Conservation (phyloP, 2,329 filamentous ascomycete species). For the Scedosporium minutisporum region DNA sequence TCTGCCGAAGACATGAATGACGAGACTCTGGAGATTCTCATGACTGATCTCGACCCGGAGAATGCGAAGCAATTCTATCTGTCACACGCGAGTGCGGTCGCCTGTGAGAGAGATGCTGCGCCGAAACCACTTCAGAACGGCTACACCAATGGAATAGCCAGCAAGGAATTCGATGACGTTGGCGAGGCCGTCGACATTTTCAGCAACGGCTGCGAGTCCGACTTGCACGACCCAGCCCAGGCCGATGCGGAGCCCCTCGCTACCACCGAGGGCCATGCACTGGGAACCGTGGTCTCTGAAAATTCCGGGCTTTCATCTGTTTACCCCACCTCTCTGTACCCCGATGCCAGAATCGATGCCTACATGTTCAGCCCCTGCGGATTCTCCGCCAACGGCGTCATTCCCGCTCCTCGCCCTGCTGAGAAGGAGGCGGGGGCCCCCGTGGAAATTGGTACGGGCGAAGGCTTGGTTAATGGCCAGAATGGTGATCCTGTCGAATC, state of each 20-base stretch:
- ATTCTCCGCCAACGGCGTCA: slow-evolving; percentile 92
- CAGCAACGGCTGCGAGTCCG: slow-evolving; percentile 49
- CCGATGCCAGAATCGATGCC: slow-evolving; percentile 86
- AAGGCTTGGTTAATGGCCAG: no score
- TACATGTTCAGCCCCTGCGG: slow-evolving; percentile 96
- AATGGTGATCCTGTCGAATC: slow-evolving; percentile 16
- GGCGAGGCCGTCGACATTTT: slow-evolving; percentile 73
- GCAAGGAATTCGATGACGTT: slow-evolving; percentile 12
- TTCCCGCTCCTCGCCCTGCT: slow-evolving; percentile 61
- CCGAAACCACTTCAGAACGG: background rate
- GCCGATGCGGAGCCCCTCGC: slow-evolving; percentile 56
- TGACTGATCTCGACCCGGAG: slow-evolving; percentile 61
- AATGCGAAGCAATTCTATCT: slow-evolving; percentile 64
- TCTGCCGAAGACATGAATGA: slow-evolving; percentile 47
- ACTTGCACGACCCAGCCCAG: slow-evolving; percentile 37
- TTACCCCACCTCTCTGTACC: slow-evolving; percentile 78
- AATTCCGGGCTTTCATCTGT: slow-evolving; percentile 80
- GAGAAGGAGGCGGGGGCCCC: slow-evolving; percentile 15
- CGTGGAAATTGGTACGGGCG: no score
- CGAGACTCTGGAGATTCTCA: slow-evolving; percentile 67
- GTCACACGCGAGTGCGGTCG: slow-evolving; percentile 74
- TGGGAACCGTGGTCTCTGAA: slow-evolving; percentile 88
- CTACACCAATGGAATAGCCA: slow-evolving; percentile 14
- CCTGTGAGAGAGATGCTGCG: slow-evolving; percentile 62
- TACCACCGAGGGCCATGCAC: slow-evolving; percentile 85